A percentile compares a stretch with the other conserved stretches of the same genome.
These are phyloP conservation scores for Teunomyces pallodes DNA, from an alignment of 805 yeast species.

Conservation along the genomic window DNA sequence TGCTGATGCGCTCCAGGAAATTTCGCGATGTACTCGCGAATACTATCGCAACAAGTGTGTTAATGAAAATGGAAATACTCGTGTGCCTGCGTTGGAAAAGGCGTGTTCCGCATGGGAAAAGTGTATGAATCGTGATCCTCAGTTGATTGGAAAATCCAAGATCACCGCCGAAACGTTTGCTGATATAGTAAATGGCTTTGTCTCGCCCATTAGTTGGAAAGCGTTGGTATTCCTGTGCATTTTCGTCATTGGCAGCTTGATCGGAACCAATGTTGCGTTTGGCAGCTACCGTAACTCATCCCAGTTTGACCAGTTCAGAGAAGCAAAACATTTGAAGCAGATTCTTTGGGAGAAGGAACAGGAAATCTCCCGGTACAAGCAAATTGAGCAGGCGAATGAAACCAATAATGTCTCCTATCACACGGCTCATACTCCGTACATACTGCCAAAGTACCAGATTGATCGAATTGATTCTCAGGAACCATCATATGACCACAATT, in stretches of 20 bases:
- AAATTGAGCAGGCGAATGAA: not conserved
- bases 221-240: conserved; percentile 50
- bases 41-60: conserved; percentile 73
- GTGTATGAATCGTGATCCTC: conserved; percentile 82
- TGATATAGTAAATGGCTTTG: conserved; percentile 73
- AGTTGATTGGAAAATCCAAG: conserved; percentile 60
- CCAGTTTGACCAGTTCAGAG: not conserved
- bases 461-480: not conserved
- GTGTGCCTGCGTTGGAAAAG: conserved; percentile 74
- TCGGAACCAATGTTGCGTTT: conserved; percentile 51
- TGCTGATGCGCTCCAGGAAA: conserved; percentile 58
- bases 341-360: not conserved
- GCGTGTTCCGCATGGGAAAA: conserved; percentile 72
- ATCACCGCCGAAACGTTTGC: conserved; percentile 83
- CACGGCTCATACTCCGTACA: not conserved
- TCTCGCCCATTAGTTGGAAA: conserved; percentile 69
- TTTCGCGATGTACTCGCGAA: conserved; percentile 65
- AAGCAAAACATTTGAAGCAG: not conserved
- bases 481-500: conserved; percentile 1
- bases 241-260: conserved; percentile 50
- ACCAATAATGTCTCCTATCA: not conserved
- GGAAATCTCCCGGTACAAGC: not conserved
- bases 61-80: conserved; percentile 35
- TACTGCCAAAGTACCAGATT: not conserved
- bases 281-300: conserved; percentile 29